Conservation (phyloP, 2,329 filamentous ascomycete species). For the Sarocladium kiliense region DNA sequence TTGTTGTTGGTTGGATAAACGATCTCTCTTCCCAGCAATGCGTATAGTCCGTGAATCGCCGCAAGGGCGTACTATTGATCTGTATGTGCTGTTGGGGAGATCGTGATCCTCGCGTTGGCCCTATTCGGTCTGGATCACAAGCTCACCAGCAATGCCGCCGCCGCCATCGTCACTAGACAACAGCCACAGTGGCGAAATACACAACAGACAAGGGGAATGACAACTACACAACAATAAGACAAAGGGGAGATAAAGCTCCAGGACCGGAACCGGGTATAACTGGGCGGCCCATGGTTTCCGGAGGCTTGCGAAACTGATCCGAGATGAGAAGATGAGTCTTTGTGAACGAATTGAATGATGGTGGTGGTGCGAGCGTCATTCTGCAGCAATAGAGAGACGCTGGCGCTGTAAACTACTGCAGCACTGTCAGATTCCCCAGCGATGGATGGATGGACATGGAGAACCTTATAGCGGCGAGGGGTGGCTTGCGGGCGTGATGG, state of each 20-base stretch:
- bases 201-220: background rate
- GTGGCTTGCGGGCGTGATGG: slow-evolving; percentile 6
- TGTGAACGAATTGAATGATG: background rate
- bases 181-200: slow-evolving; percentile 1
- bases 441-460: too few species aligned
- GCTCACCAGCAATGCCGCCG: background rate
- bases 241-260: background rate
- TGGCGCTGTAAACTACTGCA: too few species aligned
- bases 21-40: background rate
- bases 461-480: background rate
- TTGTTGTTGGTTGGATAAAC: background rate
- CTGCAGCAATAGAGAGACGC: slow-evolving; percentile 1
- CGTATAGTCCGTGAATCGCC: background rate
- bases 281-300: background rate
- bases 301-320: background rate
- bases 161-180: slow-evolving; percentile 1
- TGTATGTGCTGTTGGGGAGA: background rate
- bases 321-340: background rate
- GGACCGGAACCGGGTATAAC: too few species aligned
- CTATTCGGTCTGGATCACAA: background rate
- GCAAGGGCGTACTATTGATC: background rate
- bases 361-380: slow-evolving; percentile 4
- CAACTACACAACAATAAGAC: background rate
- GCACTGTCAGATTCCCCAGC: too few species aligned
- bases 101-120: background rate